Evolutionary conservation across 768 basidiomycete species (phyloP).

Genomic region (Infundibulicybe gibba): DNA sequence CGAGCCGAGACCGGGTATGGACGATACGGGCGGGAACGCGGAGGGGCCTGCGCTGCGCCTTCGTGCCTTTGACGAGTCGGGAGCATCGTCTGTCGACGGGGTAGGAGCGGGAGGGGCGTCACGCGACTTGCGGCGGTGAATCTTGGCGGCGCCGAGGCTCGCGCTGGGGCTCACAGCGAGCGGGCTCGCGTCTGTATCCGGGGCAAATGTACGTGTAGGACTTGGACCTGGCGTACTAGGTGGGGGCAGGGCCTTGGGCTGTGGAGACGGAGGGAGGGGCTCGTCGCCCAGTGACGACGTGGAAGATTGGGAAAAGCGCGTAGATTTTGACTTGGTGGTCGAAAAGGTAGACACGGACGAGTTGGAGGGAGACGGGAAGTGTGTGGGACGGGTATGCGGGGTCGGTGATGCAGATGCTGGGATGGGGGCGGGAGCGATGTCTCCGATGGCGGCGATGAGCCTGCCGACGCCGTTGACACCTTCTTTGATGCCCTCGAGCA

Average conservation of each 20-base stretch:
- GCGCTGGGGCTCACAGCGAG: conserved; percentile 5
- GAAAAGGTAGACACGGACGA: conserved; percentile 4
- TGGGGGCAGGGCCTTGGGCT: conserved; percentile 2
- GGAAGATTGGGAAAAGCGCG: conserved; percentile 42
- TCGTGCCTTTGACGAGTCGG: conserved; percentile 6
- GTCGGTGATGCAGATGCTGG: conserved; percentile 9
- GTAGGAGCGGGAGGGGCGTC: conserved; percentile 5
- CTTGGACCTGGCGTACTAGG: neutral
- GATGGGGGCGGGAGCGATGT: conserved; percentile 20
- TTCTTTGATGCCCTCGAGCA: conserved; percentile 62
- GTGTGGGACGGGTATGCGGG: conserved; percentile 6
- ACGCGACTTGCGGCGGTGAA: conserved; percentile 18
- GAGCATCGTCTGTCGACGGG: conserved; percentile 6
- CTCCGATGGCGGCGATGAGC: conserved; percentile 47
- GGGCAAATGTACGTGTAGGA: conserved; percentile 1
- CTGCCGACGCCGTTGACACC: conserved; percentile 59
- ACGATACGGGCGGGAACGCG: conserved; percentile 27
- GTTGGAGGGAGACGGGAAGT: conserved; percentile 18
- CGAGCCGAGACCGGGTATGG: conserved; percentile 36
- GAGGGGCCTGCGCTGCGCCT: conserved; percentile 10
- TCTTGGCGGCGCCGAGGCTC: conserved; percentile 6
- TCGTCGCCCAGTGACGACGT: conserved; percentile 40
- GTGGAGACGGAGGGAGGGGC: conserved; percentile 6
- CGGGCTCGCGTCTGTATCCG: conserved; percentile 1
- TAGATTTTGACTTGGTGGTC: conserved; percentile 17